Evolutionary conservation across 306 rosid species (phyloP), one percentile per base, ranked within the genome.

Genomic region (Alnus glutinosa): DNA sequence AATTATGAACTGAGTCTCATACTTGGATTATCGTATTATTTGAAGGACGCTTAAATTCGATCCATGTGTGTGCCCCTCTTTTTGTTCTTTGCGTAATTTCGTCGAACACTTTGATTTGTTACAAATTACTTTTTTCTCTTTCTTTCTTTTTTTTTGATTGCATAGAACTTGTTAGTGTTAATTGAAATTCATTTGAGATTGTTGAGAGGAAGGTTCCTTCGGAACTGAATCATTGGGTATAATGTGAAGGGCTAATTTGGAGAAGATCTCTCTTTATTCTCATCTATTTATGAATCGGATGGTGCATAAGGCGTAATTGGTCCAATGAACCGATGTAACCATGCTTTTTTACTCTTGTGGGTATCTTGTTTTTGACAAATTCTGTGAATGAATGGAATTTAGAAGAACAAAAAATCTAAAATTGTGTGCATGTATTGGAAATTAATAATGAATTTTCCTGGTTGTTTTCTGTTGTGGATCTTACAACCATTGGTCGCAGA

Each of bases 401-500:
- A 39, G 32, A 3, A 44, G 51, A 39, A 39, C 51, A 28, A 42
- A 68, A 68, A 39, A 7, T 44, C 18, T 15, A 10, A 49, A 49
- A 9, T 9, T 28, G 34, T 28, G 30, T 5, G 42, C 0, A 18
- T 8, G 32, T n/a, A 28, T 2, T 19, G 4, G 28, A 23, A 8
- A 28, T 59, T 34, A 64, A 28, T 42, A 9, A n/a, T 42, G 72
- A 7, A 1, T 68, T 68, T 67, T 18, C 15, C 3, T 68, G 11
- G 1, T 44, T n/a, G 5, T 39, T 42, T 18, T 67, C 72, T 9
- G 23, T 67, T 19, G 28, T 18, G 28, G 50, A 48, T 7, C 16
- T 59, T 28, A 9, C 2, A 14, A 34, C 1, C 13, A 7, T 42
- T 19, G 18, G 42, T 81, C 83, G 73, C 84, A 94, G 98, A 75